Percentiles rank a stretch among this genome's conserved stretches.
phyloP scores from a whole-genome alignment of 306 rosid genomes.

The Castanea sativa region DNA sequence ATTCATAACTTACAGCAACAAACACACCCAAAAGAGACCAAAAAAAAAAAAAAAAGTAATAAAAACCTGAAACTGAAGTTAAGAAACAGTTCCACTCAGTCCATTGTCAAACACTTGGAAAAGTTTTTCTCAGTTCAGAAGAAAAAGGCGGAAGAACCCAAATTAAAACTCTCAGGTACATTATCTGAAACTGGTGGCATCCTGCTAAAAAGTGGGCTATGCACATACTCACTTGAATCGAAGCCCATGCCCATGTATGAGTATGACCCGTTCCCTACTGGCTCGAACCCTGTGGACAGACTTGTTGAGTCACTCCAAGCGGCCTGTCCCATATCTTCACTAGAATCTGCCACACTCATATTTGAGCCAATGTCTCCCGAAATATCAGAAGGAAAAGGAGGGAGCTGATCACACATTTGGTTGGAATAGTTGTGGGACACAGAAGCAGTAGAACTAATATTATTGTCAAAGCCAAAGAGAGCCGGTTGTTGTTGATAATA shows the following conservation, averaged over 20 bases:
- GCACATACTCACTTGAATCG: conserved; percentile 20
- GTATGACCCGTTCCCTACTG: not conserved
- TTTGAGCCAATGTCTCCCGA: not conserved
- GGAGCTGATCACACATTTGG: conserved; percentile 26
- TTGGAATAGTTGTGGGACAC: too few species aligned
- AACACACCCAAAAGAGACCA: not conserved
- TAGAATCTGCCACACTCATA: not conserved
- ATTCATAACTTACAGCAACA: not conserved
- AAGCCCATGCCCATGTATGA: conserved; percentile 1
- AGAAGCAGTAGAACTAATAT: too few species aligned
- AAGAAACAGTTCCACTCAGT: not conserved
- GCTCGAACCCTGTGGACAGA: conserved; percentile 1
- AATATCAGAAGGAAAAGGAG: conserved; percentile 45
- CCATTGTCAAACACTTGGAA: not conserved
- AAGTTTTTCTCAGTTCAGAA: not conserved
- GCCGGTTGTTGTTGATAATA: not conserved
- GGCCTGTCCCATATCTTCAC: conserved; percentile 23
- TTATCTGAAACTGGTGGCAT: conserved; percentile 38
- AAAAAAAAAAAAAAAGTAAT: not conserved
- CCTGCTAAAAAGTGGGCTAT: conserved; percentile 25
- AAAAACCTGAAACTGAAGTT: not conserved
- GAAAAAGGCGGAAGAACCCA: conserved; percentile 35
- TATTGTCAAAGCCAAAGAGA: not conserved
- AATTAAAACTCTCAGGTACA: conserved; percentile 16
- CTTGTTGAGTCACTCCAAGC: not conserved